These are phyloP conservation scores for Clohesyomyces aquaticus DNA, from an alignment of 495 filamentous ascomycete genomes.

Conservation along the genomic window DNA sequence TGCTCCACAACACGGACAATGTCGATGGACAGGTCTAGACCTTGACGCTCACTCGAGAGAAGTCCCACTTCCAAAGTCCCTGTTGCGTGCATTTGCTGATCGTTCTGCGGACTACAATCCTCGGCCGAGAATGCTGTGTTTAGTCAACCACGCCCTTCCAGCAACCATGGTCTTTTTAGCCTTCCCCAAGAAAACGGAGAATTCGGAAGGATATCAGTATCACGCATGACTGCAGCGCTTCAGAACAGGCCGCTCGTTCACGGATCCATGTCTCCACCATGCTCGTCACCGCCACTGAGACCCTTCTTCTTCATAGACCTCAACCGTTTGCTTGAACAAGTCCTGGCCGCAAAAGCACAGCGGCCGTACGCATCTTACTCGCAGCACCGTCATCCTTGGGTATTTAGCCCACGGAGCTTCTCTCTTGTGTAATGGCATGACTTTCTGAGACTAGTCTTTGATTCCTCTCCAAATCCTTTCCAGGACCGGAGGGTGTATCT, in stretches of 20 bases:
- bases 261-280: constrained; percentile 1
- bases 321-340: constrained; percentile 17
- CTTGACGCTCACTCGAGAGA: constrained; percentile 97
- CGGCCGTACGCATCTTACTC: constrained; percentile 48
- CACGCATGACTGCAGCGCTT: constrained; percentile 15
- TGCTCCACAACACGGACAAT: constrained; percentile 21
- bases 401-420: constrained; percentile 38
- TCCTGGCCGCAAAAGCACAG: constrained; percentile 50
- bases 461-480: constrained; percentile 42
- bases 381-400: constrained; percentile 38
- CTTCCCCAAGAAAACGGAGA: constrained; percentile 10
- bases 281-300: constrained; percentile 10
- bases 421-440: constrained; percentile 62
- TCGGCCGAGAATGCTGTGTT: constrained; percentile 15
- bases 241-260: constrained; percentile 25
- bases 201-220: constrained; percentile 3
- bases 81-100: constrained; percentile 27
- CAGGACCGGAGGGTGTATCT: constrained; percentile 27
- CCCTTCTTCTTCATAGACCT: constrained; percentile 17
- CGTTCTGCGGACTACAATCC: constrained; percentile 1
- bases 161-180: constrained; percentile 2
- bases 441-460: constrained; percentile 51
- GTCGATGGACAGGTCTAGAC: constrained; percentile 81
- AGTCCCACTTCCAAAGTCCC: constrained; percentile 63
- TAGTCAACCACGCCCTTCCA: constrained; percentile 18